These are phyloP conservation scores for Sclerotinia sclerotiorum DNA, from an alignment of 2,329 filamentous ascomycete genomes.

Conservation along the genomic window DNA sequence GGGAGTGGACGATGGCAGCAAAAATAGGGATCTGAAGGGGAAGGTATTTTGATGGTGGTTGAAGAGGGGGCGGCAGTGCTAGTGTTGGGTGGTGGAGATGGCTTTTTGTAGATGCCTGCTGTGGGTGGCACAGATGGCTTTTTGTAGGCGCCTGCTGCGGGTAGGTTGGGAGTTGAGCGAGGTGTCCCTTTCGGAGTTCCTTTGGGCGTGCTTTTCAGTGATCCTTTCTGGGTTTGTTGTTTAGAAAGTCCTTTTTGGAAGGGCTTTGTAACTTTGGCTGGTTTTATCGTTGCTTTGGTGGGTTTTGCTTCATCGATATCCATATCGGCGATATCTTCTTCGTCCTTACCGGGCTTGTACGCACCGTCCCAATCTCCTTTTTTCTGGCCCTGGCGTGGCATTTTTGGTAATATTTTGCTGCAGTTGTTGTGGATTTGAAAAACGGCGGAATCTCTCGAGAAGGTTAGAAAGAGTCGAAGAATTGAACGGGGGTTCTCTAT, in stretches of 20 bases:
- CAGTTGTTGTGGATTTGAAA: not conserved
- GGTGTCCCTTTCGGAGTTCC: constrained; percentile 8
- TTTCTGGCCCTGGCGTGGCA: constrained; percentile 15
- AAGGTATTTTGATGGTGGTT: not conserved
- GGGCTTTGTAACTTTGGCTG: not conserved
- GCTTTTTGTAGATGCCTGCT: not conserved
- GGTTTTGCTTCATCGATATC: not conserved
- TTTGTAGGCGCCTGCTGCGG: constrained; percentile 6
- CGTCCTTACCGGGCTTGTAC: constrained; percentile 3
- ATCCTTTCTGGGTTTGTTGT: not conserved
- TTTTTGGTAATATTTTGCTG: not conserved
- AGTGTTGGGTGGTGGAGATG: constrained; percentile 5
- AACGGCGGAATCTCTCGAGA: not conserved
- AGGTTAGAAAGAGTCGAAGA: not conserved
- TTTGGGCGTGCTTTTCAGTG: not conserved
- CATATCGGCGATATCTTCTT: not conserved
- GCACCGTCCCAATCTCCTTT: constrained; percentile 1
- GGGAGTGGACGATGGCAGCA: not conserved
- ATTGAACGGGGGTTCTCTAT: not conserved
- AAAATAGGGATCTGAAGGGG: not conserved
- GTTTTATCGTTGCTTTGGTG: not conserved
- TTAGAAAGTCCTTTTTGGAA: not conserved
- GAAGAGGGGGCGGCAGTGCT: not conserved
- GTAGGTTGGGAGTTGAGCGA: not conserved
- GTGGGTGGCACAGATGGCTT: not conserved